These are phyloP conservation scores for Aristolochia californica DNA, from an alignment of 164 flowering plant genomes.

Conservation along the genomic window DNA sequence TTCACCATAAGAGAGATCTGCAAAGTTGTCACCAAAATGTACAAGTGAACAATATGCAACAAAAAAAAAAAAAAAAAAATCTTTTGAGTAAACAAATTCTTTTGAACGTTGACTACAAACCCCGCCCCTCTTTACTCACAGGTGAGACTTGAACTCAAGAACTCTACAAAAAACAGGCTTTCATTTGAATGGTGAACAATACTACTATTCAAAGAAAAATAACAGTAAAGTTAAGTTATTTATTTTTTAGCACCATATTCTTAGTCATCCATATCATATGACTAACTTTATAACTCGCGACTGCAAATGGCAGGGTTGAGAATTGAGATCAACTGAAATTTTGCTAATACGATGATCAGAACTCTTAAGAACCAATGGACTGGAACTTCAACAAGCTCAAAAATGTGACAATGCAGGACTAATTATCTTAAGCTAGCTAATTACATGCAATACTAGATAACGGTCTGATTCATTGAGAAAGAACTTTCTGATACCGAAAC, in stretches of 20 bases:
- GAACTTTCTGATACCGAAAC: neutral
- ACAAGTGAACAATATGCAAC: neutral
- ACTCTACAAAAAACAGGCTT: neutral
- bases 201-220: neutral
- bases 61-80: neutral
- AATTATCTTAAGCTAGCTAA: neutral
- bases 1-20: slow-evolving; percentile 42
- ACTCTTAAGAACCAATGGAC: neutral
- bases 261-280: no score
- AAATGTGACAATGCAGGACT: neutral
- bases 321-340: no score
- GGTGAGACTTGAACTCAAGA: neutral
- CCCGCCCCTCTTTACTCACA: neutral
- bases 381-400: neutral
- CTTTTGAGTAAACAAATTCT: neutral
- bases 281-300: no score
- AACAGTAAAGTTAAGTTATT: neutral
- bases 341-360: neutral
- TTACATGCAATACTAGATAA: neutral
- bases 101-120: no score
- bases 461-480: neutral
- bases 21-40: neutral
- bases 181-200: neutral
- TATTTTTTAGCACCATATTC: no score
- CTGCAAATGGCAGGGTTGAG: no score